phyloP scores from a whole-genome alignment of 805 yeast genomes.

The Starmerella riodocensis region DNA sequence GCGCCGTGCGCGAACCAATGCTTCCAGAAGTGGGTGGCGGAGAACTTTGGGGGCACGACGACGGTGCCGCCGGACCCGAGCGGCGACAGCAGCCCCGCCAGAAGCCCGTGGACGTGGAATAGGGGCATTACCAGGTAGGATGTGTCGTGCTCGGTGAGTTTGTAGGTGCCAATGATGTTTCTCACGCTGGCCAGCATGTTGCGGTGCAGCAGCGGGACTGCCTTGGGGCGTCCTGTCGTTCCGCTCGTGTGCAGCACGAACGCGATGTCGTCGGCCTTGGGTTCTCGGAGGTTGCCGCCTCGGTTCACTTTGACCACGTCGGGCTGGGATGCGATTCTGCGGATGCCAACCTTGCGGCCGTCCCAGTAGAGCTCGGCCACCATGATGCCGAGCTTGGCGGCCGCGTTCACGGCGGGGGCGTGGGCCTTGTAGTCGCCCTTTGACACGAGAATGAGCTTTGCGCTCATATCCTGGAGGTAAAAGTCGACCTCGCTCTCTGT shows the following conservation, averaged over 20 bases:
- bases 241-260: conserved; percentile 62
- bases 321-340: conserved; percentile 6
- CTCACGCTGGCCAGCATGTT: conserved; percentile 47
- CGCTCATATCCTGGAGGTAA: conserved; percentile 47
- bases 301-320: background rate
- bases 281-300: conserved; percentile 6
- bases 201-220: conserved; percentile 55
- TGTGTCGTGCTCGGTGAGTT: conserved; percentile 36
- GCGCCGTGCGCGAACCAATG: conserved; percentile 40
- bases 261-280: conserved; percentile 43
- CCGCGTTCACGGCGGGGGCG: conserved; percentile 39
- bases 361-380: conserved; percentile 42
- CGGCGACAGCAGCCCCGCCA: conserved; percentile 52
- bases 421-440: conserved; percentile 33
- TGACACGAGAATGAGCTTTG: conserved; percentile 47
- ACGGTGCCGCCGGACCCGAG: conserved; percentile 46
- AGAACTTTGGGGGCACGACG: conserved; percentile 49
- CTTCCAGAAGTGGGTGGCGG: conserved; percentile 49
- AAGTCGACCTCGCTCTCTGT: conserved; percentile 50
- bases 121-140: conserved; percentile 63
- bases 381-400: conserved; percentile 35
- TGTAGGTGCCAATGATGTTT: conserved; percentile 49
- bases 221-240: conserved; percentile 65
- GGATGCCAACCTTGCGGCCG: conserved; percentile 31
- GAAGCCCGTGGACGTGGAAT: conserved; percentile 64